Base-by-base conservation (phyloP, 352 stramenopile species). In the Phytophthora pinifolia region DNA sequence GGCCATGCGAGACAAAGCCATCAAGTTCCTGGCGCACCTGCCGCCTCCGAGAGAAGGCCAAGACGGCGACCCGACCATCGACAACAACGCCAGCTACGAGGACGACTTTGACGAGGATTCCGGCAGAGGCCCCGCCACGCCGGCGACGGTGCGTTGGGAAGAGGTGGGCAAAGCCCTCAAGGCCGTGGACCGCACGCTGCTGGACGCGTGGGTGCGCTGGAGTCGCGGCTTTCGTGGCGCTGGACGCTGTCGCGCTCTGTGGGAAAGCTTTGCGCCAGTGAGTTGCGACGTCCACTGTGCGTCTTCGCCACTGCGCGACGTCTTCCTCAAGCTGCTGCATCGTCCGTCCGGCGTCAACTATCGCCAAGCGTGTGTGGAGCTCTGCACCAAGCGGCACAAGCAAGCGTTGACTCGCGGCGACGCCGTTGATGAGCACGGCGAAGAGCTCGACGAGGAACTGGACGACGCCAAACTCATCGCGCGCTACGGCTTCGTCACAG, bases 271-370 rank as follows among this genome's bases (percentile, higher is more conserved):
- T 46, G 46, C 73, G 14, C 90, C 89, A 0, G 65, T 89, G 15
- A 80, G 84, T 9, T 97, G 89, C 58, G 89, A 97, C 53, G 86
- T 94, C 0, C 89, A 96, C 67, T 92, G 78, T 57, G 81, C 83
- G 15, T 95, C 86, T 27, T 96, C 84, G 9, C 79, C 84, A 5
- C 74, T 96, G 25, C 86, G 89, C 17, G 86, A 96, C 51, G 82
- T 95, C 29, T 96, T 97, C 41, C 73, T 97, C 39, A 97, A 97
- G 71, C 69, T 97, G 30, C 70, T 97, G 15, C 84, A 95, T 55
- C 81, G 84, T n/a, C 84, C 82, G 17, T 70, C 62, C 1, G 83
- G 87, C 34, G 68, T 94, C 14, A 88, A 97, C 56, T 97, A 96
- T 51, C 74, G 76, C 27, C 66, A 85, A 17, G 83, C 83, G 0